A percentile compares a stretch with the other conserved stretches of the same genome.
Conservation (phyloP, 176 grass and related monocot species). For the Elymus sibiricus region DNA sequence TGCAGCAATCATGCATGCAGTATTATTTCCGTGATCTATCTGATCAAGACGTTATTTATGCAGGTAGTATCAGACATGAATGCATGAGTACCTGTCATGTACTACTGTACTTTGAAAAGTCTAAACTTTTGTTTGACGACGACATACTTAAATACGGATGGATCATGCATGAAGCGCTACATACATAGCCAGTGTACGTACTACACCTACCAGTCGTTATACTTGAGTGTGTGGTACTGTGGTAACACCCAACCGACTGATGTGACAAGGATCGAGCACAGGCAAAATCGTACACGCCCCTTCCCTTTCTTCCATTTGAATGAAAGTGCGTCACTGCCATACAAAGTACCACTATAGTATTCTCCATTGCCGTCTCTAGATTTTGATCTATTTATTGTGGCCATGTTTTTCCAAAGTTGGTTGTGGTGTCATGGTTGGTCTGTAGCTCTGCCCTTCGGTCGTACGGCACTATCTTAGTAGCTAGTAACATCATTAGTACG, state of each 20-base stretch:
- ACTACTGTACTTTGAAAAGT: not conserved
- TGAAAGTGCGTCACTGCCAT: not conserved
- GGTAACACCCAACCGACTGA: not conserved
- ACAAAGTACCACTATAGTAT: not conserved
- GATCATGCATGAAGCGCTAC: not conserved
- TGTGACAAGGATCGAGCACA: not conserved
- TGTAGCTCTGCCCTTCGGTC: not conserved
- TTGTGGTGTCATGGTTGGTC: not conserved
- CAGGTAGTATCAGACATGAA: not conserved
- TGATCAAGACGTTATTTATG: not conserved
- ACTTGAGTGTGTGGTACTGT: not conserved
- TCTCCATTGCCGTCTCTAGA: not conserved
- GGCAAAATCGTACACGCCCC: not conserved
- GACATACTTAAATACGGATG: not conserved
- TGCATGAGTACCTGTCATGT: not conserved
- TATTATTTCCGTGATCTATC: not conserved
- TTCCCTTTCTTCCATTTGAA: not conserved
- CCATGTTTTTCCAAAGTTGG: not conserved
- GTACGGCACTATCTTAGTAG: not conserved
- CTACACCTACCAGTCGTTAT: not conserved
- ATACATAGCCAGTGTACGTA: not conserved
- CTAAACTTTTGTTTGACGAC: not conserved
- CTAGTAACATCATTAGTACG: not conserved
- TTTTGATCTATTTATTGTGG: conserved; percentile 10
- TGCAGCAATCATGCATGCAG: not conserved